Base-by-base conservation (phyloP, 805 yeast genomes). In the Starmerella davenportii region DNA sequence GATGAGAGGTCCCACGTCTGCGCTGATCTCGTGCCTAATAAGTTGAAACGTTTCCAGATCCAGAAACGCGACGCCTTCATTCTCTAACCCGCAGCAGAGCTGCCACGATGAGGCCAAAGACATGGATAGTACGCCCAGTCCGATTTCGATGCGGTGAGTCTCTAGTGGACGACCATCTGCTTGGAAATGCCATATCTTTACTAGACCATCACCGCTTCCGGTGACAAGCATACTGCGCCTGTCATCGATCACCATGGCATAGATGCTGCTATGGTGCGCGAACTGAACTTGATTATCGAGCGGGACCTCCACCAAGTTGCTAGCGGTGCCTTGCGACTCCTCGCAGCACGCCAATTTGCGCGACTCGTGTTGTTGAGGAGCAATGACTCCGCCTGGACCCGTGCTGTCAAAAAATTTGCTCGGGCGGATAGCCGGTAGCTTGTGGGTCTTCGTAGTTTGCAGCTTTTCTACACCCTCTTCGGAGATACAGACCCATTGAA, bases 201-300 rank as follows among this genome's bases (percentile, higher is more conserved):
- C 70, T 7, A 68, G 49, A 0, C 95, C 96, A 58, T 90, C 96
- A 34, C 96, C 96, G 37, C 94, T 93, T 21, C 92, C 87, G 2
- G 79, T 65, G 3, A 76, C 57, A 5, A 79, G 51, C 18, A 53
- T 46, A 20, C 63, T 61, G 21, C 47, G 46, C 29, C 27, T 15
- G 5, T 24, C 18, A 30, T 46, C 50, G 17, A 46, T 28, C 4
- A 41, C 38, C 69, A 80, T 70, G 31, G 84, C 67, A 55, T 85
- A 84, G 11, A 87, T 74, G 48, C 79, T 87, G 14, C 96, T 94
- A 52, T 80, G 73, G 55, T 87, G 98, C 2, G 98, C 95, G 57
- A 80, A 87, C 4, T 73, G 62, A 4, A 79, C 64, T 33, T 74
- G 69, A 51, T 84, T 76, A 17, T 64, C 59, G 3, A 73, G 60